Percentiles rank a stretch among this genome's conserved stretches.
These are phyloP conservation scores for Aurinia saxatilis DNA, from an alignment of 345 rosid species.

Conservation along the genomic window DNA sequence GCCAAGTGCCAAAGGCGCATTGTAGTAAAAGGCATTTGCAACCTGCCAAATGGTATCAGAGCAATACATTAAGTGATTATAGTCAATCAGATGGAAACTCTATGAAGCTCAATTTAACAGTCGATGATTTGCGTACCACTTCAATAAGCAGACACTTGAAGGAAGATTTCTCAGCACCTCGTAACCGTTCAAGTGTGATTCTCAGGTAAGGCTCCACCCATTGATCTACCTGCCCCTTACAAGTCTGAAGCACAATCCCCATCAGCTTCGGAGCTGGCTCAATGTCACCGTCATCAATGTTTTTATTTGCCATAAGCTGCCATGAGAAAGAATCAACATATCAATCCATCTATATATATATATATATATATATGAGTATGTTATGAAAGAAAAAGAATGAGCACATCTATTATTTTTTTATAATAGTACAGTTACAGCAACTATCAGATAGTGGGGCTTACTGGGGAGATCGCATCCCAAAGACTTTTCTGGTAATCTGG, in stretches of 20 bases:
- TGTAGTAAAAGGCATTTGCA: conserved; percentile 92
- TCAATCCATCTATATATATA: neutral
- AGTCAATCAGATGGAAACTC: neutral
- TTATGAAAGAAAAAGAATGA: neutral
- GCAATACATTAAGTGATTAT: conserved; percentile 10
- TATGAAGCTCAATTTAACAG: conserved; percentile 1
- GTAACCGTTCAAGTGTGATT: conserved; percentile 72
- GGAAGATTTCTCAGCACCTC: conserved; percentile 62
- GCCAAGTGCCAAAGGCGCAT: conserved; percentile 63
- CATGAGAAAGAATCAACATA: conserved; percentile 6
- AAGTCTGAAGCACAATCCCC: conserved; percentile 90
- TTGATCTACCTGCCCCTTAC: conserved; percentile 96
- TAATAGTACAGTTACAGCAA: neutral
- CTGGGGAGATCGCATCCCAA: conserved; percentile 81
- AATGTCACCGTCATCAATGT: conserved; percentile 82
- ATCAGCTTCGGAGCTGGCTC: conserved; percentile 97
- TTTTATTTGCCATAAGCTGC: conserved; percentile 74
- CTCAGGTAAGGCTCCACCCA: conserved; percentile 94
- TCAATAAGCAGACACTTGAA: conserved; percentile 95
- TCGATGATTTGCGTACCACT: conserved; percentile 57
- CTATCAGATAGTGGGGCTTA: conserved; percentile 36
- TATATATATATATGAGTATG: neutral
- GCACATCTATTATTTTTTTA: neutral
- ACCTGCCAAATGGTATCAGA: conserved; percentile 40
- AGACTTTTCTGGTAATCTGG: conserved; percentile 97